A percentile compares a stretch with the other conserved stretches of the same genome.
Evolutionary conservation across 2,329 filamentous ascomycete species (phyloP).

Genomic region (Phyllosticta paracitricarpa): DNA sequence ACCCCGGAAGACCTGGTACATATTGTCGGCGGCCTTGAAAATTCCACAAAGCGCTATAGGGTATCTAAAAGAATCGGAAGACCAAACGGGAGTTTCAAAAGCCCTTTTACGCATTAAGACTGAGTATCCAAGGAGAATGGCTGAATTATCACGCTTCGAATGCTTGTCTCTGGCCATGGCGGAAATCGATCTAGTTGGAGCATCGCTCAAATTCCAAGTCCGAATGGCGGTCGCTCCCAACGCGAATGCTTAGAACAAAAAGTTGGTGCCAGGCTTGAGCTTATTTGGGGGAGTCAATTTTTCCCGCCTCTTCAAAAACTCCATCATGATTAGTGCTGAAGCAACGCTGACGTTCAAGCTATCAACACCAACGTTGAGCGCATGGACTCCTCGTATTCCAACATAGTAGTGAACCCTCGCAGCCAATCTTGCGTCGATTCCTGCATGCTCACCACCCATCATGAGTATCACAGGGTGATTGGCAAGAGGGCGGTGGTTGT

Average conservation of each 20-base stretch:
- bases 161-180: no score
- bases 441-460: constrained; percentile 37
- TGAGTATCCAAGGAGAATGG: no score
- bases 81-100: not conserved
- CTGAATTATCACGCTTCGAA: no score
- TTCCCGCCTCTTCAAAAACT: constrained; percentile 43
- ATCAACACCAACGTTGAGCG: constrained; percentile 53
- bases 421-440: constrained; percentile 19
- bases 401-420: constrained; percentile 54
- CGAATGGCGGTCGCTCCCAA: no score
- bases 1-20: not conserved
- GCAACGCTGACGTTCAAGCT: constrained; percentile 93
- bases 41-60: not conserved
- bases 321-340: constrained; percentile 61
- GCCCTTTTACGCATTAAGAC: not conserved
- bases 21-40: not conserved
- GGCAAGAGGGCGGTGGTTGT: constrained; percentile 19
- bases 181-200: no score
- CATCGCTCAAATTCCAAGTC: no score
- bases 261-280: not conserved
- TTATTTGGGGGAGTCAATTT: not conserved
- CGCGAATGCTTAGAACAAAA: not conserved
- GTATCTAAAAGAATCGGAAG: not conserved
- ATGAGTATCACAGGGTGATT: constrained; percentile 63
- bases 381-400: constrained; percentile 49